Percentiles rank a stretch among this genome's conserved stretches.
Conservation (phyloP, 108 stramenopile species). For the Tribonema minus region DNA sequence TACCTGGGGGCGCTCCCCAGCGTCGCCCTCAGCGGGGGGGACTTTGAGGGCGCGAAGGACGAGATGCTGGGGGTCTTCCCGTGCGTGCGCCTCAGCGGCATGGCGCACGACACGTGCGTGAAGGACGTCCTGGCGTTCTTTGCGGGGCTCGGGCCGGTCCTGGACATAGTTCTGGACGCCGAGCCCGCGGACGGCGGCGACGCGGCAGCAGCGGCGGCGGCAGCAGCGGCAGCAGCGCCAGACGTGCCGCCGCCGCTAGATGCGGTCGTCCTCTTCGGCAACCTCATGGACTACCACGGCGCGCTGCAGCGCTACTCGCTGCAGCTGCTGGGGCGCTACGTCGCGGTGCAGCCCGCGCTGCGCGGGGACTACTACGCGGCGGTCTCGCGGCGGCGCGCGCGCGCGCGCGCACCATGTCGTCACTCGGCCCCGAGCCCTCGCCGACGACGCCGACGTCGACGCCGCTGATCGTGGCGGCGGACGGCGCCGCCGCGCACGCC, state of each 20-base stretch:
- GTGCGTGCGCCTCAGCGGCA: constrained; percentile 72
- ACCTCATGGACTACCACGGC: constrained; percentile 32
- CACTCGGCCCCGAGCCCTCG: too few relatives aligned
- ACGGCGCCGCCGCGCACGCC: too few relatives aligned
- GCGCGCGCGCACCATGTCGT: too few relatives aligned
- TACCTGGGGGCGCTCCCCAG: too few relatives aligned
- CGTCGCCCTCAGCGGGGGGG: too few relatives aligned
- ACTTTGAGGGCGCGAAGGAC: constrained; percentile 17
- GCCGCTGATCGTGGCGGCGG: too few relatives aligned
- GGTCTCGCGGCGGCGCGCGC: constrained; percentile 10
- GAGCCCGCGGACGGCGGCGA: too few relatives aligned
- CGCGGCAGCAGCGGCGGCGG: too few relatives aligned
- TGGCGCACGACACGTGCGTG: constrained; percentile 77
- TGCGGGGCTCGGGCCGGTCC: constrained; percentile 43
- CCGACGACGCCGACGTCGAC: too few relatives aligned
- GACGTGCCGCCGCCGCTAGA: too few relatives aligned
- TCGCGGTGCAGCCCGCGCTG: constrained; percentile 11
- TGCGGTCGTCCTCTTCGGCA: constrained; percentile 20
- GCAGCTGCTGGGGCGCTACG: constrained; percentile 29
- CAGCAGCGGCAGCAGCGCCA: too few relatives aligned
- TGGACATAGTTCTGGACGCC: constrained; percentile 33
- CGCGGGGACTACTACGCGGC: constrained; percentile 27
- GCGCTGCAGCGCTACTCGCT: constrained; percentile 34
- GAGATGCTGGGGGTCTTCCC: constrained; percentile 80
- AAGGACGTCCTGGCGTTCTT: constrained; percentile 85